Conservation (phyloP, 306 rosid genomes). For the Quercus dentata region DNA sequence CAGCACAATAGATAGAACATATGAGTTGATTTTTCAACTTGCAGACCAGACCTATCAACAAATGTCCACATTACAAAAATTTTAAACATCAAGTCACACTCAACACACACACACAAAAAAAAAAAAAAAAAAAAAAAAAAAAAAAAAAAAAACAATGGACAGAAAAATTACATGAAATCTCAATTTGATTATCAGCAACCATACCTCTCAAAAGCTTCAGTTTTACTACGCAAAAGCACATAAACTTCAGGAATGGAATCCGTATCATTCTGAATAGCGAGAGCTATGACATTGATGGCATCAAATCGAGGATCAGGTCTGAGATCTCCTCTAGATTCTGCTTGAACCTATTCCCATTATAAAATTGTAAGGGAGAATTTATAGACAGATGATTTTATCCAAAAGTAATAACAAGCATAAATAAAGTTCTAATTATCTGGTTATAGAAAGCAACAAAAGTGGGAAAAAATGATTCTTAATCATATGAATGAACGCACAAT, state of each 20-base stretch:
- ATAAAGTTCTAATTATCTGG: background rate
- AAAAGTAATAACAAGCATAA: background rate
- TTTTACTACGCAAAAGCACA: conserved; percentile 58
- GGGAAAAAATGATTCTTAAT: background rate
- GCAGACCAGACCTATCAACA: background rate
- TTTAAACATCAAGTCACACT: background rate
- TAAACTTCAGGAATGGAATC: conserved; percentile 27
- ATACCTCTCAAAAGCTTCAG: conserved; percentile 57
- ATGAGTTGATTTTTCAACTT: background rate
- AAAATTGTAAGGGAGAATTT: background rate
- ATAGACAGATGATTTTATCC: background rate
- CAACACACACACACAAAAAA: background rate
- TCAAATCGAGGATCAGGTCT: conserved; percentile 85
- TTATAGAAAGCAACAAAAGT: background rate
- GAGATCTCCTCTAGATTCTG: conserved; percentile 75
- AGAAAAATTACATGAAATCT: conserved; percentile 3
- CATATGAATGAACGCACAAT: background rate
- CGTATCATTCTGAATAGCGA: background rate
- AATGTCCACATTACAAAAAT: background rate
- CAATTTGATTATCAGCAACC: conserved; percentile 9
- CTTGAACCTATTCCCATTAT: conserved; percentile 58
- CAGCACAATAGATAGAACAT: background rate
- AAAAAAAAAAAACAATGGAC: background rate
- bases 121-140: background rate
- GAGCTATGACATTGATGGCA: conserved; percentile 53